A percentile compares a stretch with the other conserved stretches of the same genome.
Conservation (phyloP, 139 green algal genomes). For the Axilococcus clingmanii region DNA sequence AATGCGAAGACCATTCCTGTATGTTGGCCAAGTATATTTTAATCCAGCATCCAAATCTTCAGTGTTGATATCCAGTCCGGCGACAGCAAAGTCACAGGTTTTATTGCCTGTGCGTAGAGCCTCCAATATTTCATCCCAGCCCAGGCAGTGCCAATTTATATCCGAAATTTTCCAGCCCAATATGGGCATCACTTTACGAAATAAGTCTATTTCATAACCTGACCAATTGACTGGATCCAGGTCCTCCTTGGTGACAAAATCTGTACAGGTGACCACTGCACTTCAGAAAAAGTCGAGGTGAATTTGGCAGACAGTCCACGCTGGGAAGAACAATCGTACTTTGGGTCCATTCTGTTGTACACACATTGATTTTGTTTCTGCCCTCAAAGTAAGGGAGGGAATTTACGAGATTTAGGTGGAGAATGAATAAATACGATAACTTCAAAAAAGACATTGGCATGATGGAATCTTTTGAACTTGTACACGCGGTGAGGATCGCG, state of each 20-base stretch:
- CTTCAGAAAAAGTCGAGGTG: too few species aligned
- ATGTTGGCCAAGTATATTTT: neutral
- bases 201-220: slow-evolving; percentile 9
- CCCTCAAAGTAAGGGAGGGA: slow-evolving; percentile 5
- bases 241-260: neutral
- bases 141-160: slow-evolving; percentile 5
- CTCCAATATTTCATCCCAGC: slow-evolving; percentile 10
- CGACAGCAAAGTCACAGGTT: neutral
- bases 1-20: neutral
- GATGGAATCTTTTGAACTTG: too few species aligned
- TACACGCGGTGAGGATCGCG: too few species aligned
- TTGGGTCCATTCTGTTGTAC: slow-evolving; percentile 7
- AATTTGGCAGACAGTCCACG: neutral
- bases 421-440: too few species aligned
- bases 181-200: slow-evolving; percentile 3
- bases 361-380: slow-evolving; percentile 4
- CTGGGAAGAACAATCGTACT: too few species aligned
- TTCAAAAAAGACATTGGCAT: too few species aligned
- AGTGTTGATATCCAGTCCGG: neutral
- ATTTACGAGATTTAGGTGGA: neutral
- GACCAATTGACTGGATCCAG: slow-evolving; percentile 1
- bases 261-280: too few species aligned
- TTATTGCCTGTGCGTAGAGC: neutral
- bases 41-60: neutral
- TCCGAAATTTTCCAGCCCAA: slow-evolving; percentile 4